Evolutionary conservation across 192 early-diverging fungal species (phyloP).

Genomic region (Spinellus fusiger): DNA sequence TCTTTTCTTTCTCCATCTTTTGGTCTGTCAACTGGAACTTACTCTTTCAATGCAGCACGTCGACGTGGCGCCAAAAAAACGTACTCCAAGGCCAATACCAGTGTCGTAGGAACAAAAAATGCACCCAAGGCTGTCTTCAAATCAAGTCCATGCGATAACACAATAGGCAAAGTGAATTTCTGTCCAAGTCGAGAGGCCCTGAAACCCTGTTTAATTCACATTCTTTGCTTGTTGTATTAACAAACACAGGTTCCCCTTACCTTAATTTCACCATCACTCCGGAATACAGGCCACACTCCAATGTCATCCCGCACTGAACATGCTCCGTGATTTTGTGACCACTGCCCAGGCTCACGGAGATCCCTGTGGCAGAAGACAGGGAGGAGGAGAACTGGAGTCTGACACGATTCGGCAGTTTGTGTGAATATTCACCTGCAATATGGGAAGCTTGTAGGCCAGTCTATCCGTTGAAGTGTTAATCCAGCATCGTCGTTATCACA

Average conservation of each 20-base stretch:
- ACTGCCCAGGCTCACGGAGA: slow-evolving; percentile 44
- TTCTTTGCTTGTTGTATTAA: neutral
- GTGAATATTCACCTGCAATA: slow-evolving; percentile 43
- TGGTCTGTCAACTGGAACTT: slow-evolving; percentile 18
- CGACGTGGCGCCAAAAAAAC: slow-evolving; percentile 56
- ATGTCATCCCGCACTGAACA: slow-evolving; percentile 49
- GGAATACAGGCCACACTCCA: slow-evolving; percentile 53
- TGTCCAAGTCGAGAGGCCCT: slow-evolving; percentile 65
- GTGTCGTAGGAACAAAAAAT: slow-evolving; percentile 44
- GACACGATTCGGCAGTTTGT: slow-evolving; percentile 36
- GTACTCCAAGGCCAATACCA: slow-evolving; percentile 50
- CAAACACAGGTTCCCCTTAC: slow-evolving; percentile 20
- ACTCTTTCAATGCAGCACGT: slow-evolving; percentile 38
- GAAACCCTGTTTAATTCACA: neutral
- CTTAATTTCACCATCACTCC: slow-evolving; percentile 56
- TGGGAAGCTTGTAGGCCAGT: slow-evolving; percentile 50
- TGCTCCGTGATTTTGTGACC: slow-evolving; percentile 49
- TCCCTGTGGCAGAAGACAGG: slow-evolving; percentile 44
- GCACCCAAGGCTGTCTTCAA: slow-evolving; percentile 47
- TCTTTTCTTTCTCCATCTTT: neutral
- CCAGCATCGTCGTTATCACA: neutral
- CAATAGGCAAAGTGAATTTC: slow-evolving; percentile 56
- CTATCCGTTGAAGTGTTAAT: slow-evolving; percentile 16
- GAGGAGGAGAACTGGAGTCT: slow-evolving; percentile 38
- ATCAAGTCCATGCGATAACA: slow-evolving; percentile 55